phyloP scores from a whole-genome alignment of 2,329 filamentous ascomycete species.

The Alternaria brassicicola region DNA sequence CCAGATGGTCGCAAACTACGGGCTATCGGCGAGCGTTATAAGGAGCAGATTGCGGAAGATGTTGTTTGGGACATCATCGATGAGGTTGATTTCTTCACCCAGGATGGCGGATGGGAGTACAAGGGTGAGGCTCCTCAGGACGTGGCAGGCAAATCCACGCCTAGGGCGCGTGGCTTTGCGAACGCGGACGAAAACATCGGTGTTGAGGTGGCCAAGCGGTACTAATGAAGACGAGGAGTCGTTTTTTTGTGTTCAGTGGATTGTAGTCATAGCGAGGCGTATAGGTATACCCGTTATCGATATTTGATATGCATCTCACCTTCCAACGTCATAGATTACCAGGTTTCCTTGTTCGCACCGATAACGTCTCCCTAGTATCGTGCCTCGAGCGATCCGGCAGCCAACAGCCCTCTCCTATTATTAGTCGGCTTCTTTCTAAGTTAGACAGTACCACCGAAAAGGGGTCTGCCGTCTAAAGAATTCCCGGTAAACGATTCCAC shows the following conservation, averaged over 20 bases:
- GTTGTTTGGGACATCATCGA: slow-evolving; percentile 91
- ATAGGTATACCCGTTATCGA: slow-evolving; percentile 17
- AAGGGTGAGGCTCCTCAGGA: slow-evolving; percentile 44
- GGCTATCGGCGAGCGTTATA: slow-evolving; percentile 78
- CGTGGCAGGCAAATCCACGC: slow-evolving; percentile 44
- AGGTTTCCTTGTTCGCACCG: background rate
- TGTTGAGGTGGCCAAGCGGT: slow-evolving; percentile 45
- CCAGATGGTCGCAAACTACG: slow-evolving; percentile 53
- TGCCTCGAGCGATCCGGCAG: background rate
- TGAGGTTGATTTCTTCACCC: slow-evolving; percentile 87
- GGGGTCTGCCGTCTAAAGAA: background rate
- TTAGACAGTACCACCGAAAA: background rate
- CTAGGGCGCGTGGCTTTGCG: slow-evolving; percentile 45
- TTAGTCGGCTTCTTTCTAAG: background rate
- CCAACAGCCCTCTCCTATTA: background rate
- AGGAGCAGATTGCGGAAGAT: slow-evolving; percentile 94
- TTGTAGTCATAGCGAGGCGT: slow-evolving; percentile 8
- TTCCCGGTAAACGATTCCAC: background rate
- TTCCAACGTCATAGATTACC: background rate
- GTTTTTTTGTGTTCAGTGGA: background rate
- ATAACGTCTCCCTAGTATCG: background rate
- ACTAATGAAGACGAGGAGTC: slow-evolving; percentile 19
- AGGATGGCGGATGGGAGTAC: slow-evolving; percentile 62
- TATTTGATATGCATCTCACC: background rate
- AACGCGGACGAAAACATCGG: slow-evolving; percentile 48